Base-by-base conservation (phyloP, 805 yeast genomes). In the Blastobotrys chiropterorum region DNA sequence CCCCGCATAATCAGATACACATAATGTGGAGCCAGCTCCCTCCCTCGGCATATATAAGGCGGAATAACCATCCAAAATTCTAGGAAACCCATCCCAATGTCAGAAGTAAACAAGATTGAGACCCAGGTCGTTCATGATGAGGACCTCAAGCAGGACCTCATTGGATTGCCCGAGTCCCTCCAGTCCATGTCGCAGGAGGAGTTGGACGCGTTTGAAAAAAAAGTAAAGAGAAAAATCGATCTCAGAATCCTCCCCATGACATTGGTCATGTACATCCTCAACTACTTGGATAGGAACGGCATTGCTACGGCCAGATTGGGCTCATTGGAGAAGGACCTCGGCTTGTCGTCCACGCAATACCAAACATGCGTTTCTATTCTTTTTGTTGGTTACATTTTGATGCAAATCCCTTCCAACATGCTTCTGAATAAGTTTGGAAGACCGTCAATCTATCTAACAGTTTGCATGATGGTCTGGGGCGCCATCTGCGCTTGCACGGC, bases 261-360 rank as follows among this genome's bases (percentile, higher is more conserved):
- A 2, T n/a, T 26, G 16, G 11, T 46, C n/a, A 31, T 46, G 11
- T 46, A 46, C 20, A 14, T 46, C 19, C 38, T 46, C 15, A 38
- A 43, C 6, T 46, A 14, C 38, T 64, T 78, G 51, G 81, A 77
- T 60, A 59, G 81, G 49, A 73, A 74, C 56, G 78, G 76, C 56
- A 74, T 79, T 56, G 82, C 82, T 8, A 73, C 76, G 56, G 82
- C 82, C 2, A 67, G 78, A 52, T 66, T 74, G 39, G 82, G 78
- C 39, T 80, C 80, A 8, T 62, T 78, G 55, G 69, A 68, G 54
- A 65, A 67, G 5, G 80, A 75, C 52, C 60, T 78, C 52, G 63
- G 67, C 1, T 62, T 78, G 47, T 48, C 61, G 2, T 74, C 74
- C 11, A 56, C 60, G 44, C 72, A 78, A 56, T 78, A 71, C 56